phyloP scores from a whole-genome alignment of 345 rosid species.

The Triadica sebifera region DNA sequence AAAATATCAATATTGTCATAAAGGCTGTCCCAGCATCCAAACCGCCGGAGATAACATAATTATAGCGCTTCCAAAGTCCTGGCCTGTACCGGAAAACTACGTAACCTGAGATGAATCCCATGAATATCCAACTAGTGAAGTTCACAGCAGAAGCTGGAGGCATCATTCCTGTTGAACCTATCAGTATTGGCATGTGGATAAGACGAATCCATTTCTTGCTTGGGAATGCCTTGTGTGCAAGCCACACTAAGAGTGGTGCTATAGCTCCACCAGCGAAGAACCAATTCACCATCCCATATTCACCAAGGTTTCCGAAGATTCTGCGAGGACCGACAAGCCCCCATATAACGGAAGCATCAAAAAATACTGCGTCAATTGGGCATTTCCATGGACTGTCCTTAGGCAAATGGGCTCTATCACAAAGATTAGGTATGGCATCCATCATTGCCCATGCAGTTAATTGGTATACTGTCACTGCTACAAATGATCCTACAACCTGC shows the following conservation, averaged over 20 bases:
- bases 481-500: conserved; percentile 65
- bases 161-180: conserved; percentile 69
- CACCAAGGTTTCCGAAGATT: conserved; percentile 70
- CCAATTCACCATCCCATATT: conserved; percentile 60
- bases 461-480: conserved; percentile 51
- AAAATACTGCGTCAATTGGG: conserved; percentile 64
- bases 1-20: conserved; percentile 53
- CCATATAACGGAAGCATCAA: conserved; percentile 80
- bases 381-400: conserved; percentile 72
- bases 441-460: conserved; percentile 86
- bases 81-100: conserved; percentile 47
- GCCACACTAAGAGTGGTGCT: conserved; percentile 63
- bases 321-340: conserved; percentile 81
- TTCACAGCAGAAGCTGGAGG: conserved; percentile 75
- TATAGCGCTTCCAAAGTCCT: conserved; percentile 61
- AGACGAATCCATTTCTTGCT: conserved; percentile 47
- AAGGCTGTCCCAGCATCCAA: conserved; percentile 81
- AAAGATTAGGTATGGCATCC: conserved; percentile 63
- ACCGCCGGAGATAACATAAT: conserved; percentile 67
- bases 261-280: conserved; percentile 65
- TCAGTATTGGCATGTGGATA: conserved; percentile 63
- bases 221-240: conserved; percentile 64
- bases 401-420: conserved; percentile 51
- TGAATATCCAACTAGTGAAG: conserved; percentile 63
- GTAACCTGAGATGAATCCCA: conserved; percentile 56